Conservation (phyloP, 2,329 filamentous ascomycete genomes). For the Fusarium pseudonygamai region DNA sequence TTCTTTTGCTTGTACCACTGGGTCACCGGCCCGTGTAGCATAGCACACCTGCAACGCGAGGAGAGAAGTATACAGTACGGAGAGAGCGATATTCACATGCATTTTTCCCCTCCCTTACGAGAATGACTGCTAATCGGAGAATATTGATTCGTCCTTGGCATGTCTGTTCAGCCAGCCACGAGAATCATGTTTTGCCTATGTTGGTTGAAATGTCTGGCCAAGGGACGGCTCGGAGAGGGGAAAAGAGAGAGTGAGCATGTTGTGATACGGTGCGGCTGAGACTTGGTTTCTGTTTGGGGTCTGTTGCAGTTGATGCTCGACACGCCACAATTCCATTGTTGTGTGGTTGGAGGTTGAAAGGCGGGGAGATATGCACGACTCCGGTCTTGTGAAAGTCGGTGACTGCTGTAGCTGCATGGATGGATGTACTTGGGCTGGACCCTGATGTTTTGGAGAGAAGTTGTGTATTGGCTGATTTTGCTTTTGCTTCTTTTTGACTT, state of each 20-base stretch:
- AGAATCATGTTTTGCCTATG: neutral
- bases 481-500: neutral
- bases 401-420: neutral
- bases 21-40: neutral
- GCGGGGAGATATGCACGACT: slow-evolving; percentile 7
- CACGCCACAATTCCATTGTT: slow-evolving; percentile 11
- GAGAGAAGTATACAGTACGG: neutral
- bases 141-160: slow-evolving; percentile 12
- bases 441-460: neutral
- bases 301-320: slow-evolving; percentile 8
- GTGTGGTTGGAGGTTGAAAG: neutral
- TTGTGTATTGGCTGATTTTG: neutral
- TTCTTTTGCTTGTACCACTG: neutral
- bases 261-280: neutral
- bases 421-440: neutral
- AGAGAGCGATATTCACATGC: neutral
- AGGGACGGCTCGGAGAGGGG: neutral
- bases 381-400: neutral
- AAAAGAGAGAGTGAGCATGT: neutral
- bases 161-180: slow-evolving; percentile 27
- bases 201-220: neutral
- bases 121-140: neutral
- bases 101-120: neutral
- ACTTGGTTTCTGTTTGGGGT: neutral
- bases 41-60: neutral